Evolutionary conservation across 176 grass and related monocot genomes (phyloP).

Genomic region (Aegilops longissima): DNA sequence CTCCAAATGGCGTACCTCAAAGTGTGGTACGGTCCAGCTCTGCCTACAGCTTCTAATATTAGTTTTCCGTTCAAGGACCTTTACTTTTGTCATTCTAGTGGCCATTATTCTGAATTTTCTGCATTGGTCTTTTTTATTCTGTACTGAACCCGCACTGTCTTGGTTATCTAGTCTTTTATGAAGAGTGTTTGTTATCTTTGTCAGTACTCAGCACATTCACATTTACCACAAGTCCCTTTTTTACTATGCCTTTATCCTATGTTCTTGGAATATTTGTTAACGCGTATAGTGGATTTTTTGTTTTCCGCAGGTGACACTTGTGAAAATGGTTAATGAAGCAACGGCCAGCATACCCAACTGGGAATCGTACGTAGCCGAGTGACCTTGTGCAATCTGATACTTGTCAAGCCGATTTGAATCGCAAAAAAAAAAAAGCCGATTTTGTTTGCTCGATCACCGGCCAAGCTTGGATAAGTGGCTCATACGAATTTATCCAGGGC

Average conservation of each 20-base stretch:
- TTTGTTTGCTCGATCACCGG: background rate
- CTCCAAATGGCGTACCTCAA: constrained; percentile 69
- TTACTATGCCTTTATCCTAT: background rate
- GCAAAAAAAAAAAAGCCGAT: background rate
- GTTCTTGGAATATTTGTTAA: background rate
- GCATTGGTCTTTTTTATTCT: background rate
- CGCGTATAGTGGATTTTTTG: background rate
- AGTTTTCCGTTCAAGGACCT: background rate
- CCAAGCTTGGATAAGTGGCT: background rate
- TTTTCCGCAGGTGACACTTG: constrained; percentile 68
- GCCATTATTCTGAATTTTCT: constrained; percentile 5
- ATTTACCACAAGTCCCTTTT: background rate
- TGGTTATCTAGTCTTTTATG: background rate
- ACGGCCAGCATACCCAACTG: constrained; percentile 70
- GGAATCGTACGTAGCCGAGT: constrained; percentile 47
- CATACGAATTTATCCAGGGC: background rate
- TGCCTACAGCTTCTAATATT: constrained; percentile 23
- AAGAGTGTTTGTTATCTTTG: background rate
- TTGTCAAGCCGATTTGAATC: background rate
- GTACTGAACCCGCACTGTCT: background rate
- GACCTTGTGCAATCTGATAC: background rate
- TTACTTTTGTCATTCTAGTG: background rate
- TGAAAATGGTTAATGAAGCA: constrained; percentile 97
- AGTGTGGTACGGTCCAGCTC: constrained; percentile 80
- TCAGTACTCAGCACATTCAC: background rate